A percentile compares a stretch with the other conserved stretches of the same genome.
Evolutionary conservation across 495 filamentous ascomycete species (phyloP).

Genomic region (Xylaria venustula): DNA sequence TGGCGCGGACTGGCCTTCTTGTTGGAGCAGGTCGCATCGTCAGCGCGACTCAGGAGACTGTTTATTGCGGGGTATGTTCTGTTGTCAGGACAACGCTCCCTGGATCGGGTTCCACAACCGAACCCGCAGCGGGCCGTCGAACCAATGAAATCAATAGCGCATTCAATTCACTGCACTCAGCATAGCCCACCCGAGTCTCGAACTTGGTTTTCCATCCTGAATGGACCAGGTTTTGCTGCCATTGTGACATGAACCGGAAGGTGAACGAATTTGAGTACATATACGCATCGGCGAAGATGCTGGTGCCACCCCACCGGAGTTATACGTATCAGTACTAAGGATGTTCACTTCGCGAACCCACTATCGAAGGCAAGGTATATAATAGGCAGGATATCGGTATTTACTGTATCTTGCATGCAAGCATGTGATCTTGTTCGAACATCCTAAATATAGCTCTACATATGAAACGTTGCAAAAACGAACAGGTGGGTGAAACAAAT

Average conservation of each 20-base stretch:
- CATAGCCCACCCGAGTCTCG: not conserved
- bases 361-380: too few species aligned
- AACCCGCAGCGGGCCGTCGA: not conserved
- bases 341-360: too few species aligned
- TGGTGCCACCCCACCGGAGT: too few species aligned
- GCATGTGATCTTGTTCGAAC: not conserved
- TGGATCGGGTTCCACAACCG: not conserved
- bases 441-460: not conserved
- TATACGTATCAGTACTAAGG: too few species aligned
- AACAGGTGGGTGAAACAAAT: not conserved
- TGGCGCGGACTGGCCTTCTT: not conserved
- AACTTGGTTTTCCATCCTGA: not conserved
- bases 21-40: constrained; percentile 1
- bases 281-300: too few species aligned
- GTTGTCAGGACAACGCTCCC: constrained; percentile 11
- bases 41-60: not conserved
- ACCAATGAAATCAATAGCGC: too few species aligned
- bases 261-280: too few species aligned
- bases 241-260: not conserved
- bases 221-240: too few species aligned
- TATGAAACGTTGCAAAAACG: not conserved
- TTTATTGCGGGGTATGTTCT: constrained; percentile 5
- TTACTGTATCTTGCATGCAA: too few species aligned
- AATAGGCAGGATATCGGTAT: too few species aligned
- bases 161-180: not conserved